phyloP scores from a whole-genome alignment of 208 protist species.

The Leishmania major region DNA sequence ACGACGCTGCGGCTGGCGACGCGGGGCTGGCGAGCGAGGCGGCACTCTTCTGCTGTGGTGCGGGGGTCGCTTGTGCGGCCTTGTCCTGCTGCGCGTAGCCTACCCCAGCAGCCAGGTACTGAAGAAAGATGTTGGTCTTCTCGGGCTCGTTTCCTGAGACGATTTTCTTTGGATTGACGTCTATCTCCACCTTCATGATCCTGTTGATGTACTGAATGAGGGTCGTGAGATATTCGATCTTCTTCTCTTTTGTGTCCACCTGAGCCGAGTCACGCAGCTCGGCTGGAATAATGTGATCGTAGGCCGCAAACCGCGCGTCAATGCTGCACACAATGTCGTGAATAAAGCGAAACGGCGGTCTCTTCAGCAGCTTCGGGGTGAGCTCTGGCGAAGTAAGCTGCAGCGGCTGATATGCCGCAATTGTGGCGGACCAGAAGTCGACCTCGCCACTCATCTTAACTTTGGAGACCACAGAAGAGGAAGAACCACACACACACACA shows the following conservation, averaged over 20 bases:
- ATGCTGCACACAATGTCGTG: constrained; percentile 84
- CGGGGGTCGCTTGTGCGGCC: constrained; percentile 19
- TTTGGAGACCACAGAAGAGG: no score
- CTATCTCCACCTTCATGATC: constrained; percentile 68
- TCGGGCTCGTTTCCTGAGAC: constrained; percentile 87
- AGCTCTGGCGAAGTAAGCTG: constrained; percentile 75
- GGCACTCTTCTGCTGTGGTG: background rate
- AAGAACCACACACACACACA: no score
- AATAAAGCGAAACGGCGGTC: constrained; percentile 92
- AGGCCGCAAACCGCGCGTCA: constrained; percentile 72
- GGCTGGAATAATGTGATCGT: constrained; percentile 66
- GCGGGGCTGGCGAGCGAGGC: background rate
- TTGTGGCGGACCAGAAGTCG: constrained; percentile 84
- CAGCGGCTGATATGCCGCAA: constrained; percentile 73
- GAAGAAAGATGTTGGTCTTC: constrained; percentile 90
- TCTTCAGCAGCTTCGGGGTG: constrained; percentile 82
- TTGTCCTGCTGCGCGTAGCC: constrained; percentile 85
- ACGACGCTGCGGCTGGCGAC: background rate
- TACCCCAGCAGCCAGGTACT: constrained; percentile 77
- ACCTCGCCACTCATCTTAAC: constrained; percentile 25
- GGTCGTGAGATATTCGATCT: constrained; percentile 79
- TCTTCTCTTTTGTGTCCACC: constrained; percentile 89
- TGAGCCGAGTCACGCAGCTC: constrained; percentile 52
- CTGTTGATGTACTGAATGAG: constrained; percentile 75
- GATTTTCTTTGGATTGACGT: constrained; percentile 89